Evolutionary conservation across 768 basidiomycete genomes (phyloP), one percentile per base, ranked within the genome.

Genomic region (Tylopilus subfusipes): DNA sequence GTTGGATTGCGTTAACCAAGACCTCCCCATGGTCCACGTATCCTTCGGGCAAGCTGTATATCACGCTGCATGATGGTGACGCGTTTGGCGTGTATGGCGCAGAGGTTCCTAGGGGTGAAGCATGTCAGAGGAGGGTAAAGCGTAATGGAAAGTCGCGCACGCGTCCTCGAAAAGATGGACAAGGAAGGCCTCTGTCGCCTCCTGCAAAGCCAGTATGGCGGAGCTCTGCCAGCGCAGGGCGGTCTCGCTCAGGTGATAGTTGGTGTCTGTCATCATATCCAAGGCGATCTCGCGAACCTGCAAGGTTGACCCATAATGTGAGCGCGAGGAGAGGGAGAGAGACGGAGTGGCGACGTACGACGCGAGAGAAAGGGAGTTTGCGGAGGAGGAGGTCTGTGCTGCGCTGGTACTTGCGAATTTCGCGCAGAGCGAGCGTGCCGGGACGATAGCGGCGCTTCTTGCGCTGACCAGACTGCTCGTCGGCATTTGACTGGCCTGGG

Each of bases 121-220:
- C 43, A n/a, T 25, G 24, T 62, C 40, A 56, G 42, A 42, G 19
- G 27, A 38, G 21, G 8, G n/a, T 18, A 29, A 21, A 10, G 2
- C 40, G 22, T 18, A 6, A 36, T 14, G 29, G 19, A 44, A 49
- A 30, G 42, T 9, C 25, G 90, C 94, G 76, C 71, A 98, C 92
- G 96, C 93, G 73, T 99, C 97, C 73, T 99, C 97, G 59, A 99
- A 98, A 42, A 98, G 74, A 73, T 98, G 95, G 19, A 99, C 92
- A 18, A 98, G 77, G 64, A 83, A 97, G 14, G 94, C 93, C 70
- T 97, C 94, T 22, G 94, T 93, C 13, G 97, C 97, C 72, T 99
- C 97, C 65, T 99, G 97, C 57, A 99, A 71, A 2, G 97, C 97
- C 64, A 94, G 68, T 53, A 99, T 78, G 6, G 97, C 97, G 6